These are phyloP conservation scores for Hortiboletus flavorubellus DNA, from an alignment of 768 basidiomycete species.

Conservation along the genomic window DNA sequence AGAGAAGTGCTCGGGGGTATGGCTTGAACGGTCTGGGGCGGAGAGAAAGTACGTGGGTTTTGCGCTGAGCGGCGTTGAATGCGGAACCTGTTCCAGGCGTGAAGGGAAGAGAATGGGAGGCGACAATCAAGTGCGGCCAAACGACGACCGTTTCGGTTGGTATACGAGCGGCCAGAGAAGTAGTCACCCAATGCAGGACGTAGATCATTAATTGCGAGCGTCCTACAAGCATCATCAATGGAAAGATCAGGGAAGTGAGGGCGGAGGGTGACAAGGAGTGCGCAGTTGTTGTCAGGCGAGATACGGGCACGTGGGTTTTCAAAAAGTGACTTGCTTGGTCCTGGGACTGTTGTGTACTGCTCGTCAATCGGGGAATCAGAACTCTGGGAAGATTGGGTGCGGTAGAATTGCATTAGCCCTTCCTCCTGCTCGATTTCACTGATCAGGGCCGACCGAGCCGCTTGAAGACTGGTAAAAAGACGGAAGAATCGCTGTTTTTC, in stretches of 20 bases:
- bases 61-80: conserved; percentile 7
- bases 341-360: no score
- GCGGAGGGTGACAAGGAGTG: neutral
- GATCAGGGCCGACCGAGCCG: no score
- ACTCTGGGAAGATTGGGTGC: no score
- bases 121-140: neutral
- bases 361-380: no score
- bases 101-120: conserved; percentile 1
- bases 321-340: neutral
- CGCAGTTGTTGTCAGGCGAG: neutral
- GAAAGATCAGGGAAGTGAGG: neutral
- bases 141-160: neutral
- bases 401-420: no score
- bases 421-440: no score
- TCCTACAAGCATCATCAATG: neutral
- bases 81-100: conserved; percentile 1
- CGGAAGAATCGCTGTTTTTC: no score
- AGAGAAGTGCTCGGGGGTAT: neutral
- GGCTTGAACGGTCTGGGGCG: conserved; percentile 12
- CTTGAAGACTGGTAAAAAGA: no score
- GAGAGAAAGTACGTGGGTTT: neutral
- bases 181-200: conserved; percentile 4
- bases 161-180: neutral
- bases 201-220: conserved; percentile 3
- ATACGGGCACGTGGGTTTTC: neutral